Base-by-base conservation (phyloP, 179 eudicot genomes). In the Silene vulgaris region DNA sequence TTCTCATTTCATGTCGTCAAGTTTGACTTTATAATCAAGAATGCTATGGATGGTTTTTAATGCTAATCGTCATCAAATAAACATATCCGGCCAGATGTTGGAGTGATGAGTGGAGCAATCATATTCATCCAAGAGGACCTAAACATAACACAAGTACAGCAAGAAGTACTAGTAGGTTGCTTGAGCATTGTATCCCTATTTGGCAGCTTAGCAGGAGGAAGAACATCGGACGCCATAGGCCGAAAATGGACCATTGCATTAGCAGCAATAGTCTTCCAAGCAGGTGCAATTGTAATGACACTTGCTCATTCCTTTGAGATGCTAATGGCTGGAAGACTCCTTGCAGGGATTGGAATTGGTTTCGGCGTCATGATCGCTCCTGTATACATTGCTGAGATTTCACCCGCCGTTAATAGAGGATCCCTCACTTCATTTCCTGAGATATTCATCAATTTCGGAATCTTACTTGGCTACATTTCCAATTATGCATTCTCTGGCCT, bases 51-150 rank as follows among this genome's bases (percentile, higher is more conserved):
- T 23, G 26, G 26, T 23, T 23, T 23, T 23, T 23, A 23, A 23
- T 23, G 26, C 26, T 23, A 23, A 23, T 23, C 26, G 26, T 23
- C 26, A 23, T 23, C 26, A 23, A 23, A 23, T 23, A 23, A 23
- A 23, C 26, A 23, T 23, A 23, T 23, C 26, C 26, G 26, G 26
- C 26, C 26, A 23, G 26, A 23, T 23, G 80, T 79, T 29, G 87
- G 88, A 5, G 86, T 85, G 54, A 86, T 85, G 86, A 86, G 87
- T 43, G 89, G 87, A 40, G 87, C 89, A 26, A 77, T 82, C 26
- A 73, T 85, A 40, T 82, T 78, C 75, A 84, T 86, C 73, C 83
- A 82, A 8, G 80, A 83, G 62, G 85, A 81, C 5, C 80, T 85
- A 17, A 69, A 85, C 12, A 82, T 84, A 69, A 82, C 76, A 3